phyloP scores from a whole-genome alignment of 495 filamentous ascomycete species.

The Cladorrhinum samala region DNA sequence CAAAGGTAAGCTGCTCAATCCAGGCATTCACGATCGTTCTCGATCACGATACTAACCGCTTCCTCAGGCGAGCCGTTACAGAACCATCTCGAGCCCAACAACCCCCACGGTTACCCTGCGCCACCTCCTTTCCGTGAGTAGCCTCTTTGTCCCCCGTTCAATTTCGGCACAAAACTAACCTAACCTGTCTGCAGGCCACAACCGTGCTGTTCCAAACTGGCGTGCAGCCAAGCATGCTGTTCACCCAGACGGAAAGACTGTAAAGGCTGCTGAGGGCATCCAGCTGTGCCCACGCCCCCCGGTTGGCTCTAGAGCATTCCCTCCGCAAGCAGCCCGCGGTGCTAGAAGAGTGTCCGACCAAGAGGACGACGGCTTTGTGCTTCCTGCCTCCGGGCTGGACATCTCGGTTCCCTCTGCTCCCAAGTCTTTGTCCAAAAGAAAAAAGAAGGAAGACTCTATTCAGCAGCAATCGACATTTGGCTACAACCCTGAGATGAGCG shows the following conservation, averaged over 20 bases:
- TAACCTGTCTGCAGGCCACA: neutral
- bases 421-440: no score
- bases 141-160: neutral
- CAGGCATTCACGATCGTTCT: no score
- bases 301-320: neutral
- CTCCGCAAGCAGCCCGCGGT: neutral
- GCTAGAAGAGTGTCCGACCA: neutral
- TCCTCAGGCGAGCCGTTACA: neutral
- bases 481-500: no score
- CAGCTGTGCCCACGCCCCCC: neutral
- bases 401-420: no score
- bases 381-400: neutral
- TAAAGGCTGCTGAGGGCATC: neutral
- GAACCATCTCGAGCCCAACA: slow-evolving; percentile 14
- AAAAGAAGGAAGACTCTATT: no score
- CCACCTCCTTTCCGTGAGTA: slow-evolving; percentile 21
- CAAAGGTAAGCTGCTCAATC: no score
- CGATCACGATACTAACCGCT: no score
- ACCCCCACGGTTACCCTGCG: slow-evolving; percentile 13
- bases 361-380: neutral
- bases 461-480: no score
- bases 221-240: neutral
- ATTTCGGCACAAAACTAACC: neutral
- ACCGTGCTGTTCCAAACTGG: slow-evolving; percentile 6
- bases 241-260: neutral